Evolutionary conservation across 257 asterid genomes (phyloP).

Genomic region (Thymus mandschuricus): DNA sequence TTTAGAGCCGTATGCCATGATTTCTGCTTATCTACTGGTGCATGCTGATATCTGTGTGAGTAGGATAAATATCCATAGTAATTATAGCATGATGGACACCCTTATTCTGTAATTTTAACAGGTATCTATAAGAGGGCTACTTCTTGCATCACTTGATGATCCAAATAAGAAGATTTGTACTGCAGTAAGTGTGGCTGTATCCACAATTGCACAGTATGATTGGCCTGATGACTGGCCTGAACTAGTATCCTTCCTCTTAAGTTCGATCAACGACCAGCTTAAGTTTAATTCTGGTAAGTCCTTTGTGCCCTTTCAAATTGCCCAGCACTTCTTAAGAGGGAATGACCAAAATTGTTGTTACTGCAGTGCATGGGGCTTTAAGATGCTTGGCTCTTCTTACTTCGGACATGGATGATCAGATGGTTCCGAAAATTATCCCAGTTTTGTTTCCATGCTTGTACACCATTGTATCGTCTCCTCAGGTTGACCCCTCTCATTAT

Average conservation of each 20-base stretch:
- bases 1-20: no score
- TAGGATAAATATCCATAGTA: slow-evolving; percentile 8
- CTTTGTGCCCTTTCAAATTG: slow-evolving; percentile 15
- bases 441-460: slow-evolving; percentile 82
- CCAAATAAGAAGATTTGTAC: slow-evolving; percentile 81
- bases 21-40: background rate
- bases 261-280: slow-evolving; percentile 63
- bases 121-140: slow-evolving; percentile 71
- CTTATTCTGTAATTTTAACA: slow-evolving; percentile 38
- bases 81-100: slow-evolving; percentile 25
- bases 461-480: slow-evolving; percentile 81
- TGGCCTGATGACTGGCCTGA: slow-evolving; percentile 99
- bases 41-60: slow-evolving; percentile 9
- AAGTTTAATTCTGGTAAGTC: slow-evolving; percentile 77
- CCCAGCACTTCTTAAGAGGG: slow-evolving; percentile 6
- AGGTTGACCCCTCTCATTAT: slow-evolving; percentile 54
- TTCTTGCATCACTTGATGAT: slow-evolving; percentile 75
- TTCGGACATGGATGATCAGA: slow-evolving; percentile 89
- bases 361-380: slow-evolving; percentile 91
- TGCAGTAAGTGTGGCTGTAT: slow-evolving; percentile 86
- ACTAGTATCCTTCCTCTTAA: slow-evolving; percentile 68
- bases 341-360: slow-evolving; percentile 22
- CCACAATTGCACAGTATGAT: slow-evolving; percentile 78
- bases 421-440: slow-evolving; percentile 78
- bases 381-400: slow-evolving; percentile 91